Conservation (phyloP, 768 basidiomycete genomes). For the Suillus sp. region DNA sequence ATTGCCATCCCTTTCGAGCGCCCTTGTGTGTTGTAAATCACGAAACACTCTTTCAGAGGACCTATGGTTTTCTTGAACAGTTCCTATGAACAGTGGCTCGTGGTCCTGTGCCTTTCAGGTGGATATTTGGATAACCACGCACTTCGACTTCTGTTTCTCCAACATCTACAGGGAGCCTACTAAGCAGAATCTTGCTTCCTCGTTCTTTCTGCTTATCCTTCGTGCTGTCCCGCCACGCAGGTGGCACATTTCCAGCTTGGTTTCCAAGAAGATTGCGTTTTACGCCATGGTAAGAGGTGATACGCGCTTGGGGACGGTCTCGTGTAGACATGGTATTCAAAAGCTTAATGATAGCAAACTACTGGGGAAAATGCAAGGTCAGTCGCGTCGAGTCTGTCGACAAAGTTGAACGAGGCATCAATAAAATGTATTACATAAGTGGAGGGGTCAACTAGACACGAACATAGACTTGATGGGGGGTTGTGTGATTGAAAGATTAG, state of each 20-base stretch:
- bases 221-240: constrained; percentile 61
- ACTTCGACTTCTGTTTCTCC: constrained; percentile 70
- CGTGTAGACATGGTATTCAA: neutral
- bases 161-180: constrained; percentile 68
- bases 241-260: constrained; percentile 53
- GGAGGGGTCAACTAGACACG: neutral
- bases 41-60: constrained; percentile 66
- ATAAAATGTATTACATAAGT: neutral
- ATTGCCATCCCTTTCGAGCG: constrained; percentile 82
- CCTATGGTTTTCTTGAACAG: constrained; percentile 78
- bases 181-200: constrained; percentile 71
- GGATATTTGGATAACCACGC: constrained; percentile 20
- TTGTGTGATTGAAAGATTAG: constrained; percentile 6
- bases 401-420: neutral
- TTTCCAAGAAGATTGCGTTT: constrained; percentile 64
- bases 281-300: constrained; percentile 50
- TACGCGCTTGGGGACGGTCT: constrained; percentile 30
- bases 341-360: neutral
- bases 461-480: neutral
- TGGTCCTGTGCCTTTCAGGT: constrained; percentile 5
- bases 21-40: constrained; percentile 76
- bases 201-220: constrained; percentile 34
- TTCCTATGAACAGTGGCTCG: constrained; percentile 46
- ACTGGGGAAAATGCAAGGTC: neutral
- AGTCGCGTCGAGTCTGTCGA: constrained; percentile 6